These are phyloP conservation scores for Microdochium trichocladiopsis DNA, from an alignment of 2,329 filamentous ascomycete genomes.

Conservation along the genomic window DNA sequence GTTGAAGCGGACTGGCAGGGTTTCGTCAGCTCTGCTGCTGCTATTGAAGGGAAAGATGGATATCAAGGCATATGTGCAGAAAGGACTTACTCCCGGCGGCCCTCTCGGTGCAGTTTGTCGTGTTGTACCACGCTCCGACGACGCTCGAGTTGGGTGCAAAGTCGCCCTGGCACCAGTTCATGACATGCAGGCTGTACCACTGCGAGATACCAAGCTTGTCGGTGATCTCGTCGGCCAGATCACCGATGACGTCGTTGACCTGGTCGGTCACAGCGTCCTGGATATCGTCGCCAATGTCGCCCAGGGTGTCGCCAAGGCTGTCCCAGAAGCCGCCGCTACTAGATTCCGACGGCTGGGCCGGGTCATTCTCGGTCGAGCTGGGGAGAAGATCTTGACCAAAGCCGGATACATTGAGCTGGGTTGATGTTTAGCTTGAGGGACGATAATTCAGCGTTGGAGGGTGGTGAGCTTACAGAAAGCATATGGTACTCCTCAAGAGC, in stretches of 20 bases:
- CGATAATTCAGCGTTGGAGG: slow-evolving; percentile 1
- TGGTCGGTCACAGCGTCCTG: slow-evolving; percentile 26
- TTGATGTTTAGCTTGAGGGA: background rate
- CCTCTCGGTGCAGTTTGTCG: slow-evolving; percentile 35
- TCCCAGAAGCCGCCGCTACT: slow-evolving; percentile 12
- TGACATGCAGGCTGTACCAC: slow-evolving; percentile 45
- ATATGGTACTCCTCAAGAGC: slow-evolving; percentile 30
- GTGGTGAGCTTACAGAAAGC: slow-evolving; percentile 22
- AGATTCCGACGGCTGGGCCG: slow-evolving; percentile 13
- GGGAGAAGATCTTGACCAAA: slow-evolving; percentile 30
- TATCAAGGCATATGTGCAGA: too few relatives aligned
- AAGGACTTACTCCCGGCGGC: slow-evolving; percentile 27
- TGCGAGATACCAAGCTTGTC: slow-evolving; percentile 37
- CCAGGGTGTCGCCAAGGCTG: slow-evolving; percentile 12
- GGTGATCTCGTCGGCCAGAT: slow-evolving; percentile 30
- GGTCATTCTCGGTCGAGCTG: slow-evolving; percentile 12
- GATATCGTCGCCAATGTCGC: slow-evolving; percentile 14
- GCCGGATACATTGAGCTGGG: slow-evolving; percentile 31
- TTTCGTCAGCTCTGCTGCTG: slow-evolving; percentile 2
- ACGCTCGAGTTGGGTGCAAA: slow-evolving; percentile 35
- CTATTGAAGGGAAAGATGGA: too few relatives aligned
- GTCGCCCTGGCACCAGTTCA: slow-evolving; percentile 37
- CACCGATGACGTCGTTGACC: slow-evolving; percentile 30
- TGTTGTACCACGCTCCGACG: slow-evolving; percentile 27
- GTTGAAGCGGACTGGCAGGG: slow-evolving; percentile 29